Base-by-base conservation (phyloP, 306 rosid species). In the Mimosa bimucronata region DNA sequence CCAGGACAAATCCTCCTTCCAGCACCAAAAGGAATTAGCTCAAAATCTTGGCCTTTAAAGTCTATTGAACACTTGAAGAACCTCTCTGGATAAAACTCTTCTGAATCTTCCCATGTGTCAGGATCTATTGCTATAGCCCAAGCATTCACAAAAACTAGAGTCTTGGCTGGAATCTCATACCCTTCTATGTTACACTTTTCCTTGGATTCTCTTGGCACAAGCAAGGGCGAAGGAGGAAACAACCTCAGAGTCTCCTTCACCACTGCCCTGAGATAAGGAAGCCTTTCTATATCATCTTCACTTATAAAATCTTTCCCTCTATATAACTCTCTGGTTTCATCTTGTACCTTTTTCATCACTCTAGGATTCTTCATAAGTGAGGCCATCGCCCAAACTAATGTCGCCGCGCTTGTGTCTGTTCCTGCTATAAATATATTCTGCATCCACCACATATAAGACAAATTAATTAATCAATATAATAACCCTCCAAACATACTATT, bases 101-200 rank as follows among this genome's bases (percentile, higher is more conserved):
- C 71, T 0, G 89, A 37, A 4, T 83, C 71, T 74, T 81, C 61
- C 79, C 81, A 81, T 1, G 23, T 45, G 70, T 86, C 80, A 0
- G 85, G 85, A 62, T 86, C 89, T 28, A 77, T 81, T 9, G 58
- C 87, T 44, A 86, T 80, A 0, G 80, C 85, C 87, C 87, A 83
- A 0, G 77, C 79, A 23, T 83, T 83, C 15, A 86, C 76, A 19
- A 67, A 30, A 0, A 86, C 83, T 3, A 86, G 1, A 1, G 83
- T 81, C 30, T 64, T 83, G 7, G 81, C 52, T 46, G 65, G 7
- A 74, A 86, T 86, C 12, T 80, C 82, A 44, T 81, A 86, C 1
- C 87, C 87, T 0, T 74, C 74, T 28, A 84, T 37, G 50, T 23
- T 40, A 66, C 87, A 84, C 7, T 3, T 25, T 58, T 78, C 74